phyloP scores from a whole-genome alignment of 108 stramenopile genomes.

The Cyclotella distinguenda region DNA sequence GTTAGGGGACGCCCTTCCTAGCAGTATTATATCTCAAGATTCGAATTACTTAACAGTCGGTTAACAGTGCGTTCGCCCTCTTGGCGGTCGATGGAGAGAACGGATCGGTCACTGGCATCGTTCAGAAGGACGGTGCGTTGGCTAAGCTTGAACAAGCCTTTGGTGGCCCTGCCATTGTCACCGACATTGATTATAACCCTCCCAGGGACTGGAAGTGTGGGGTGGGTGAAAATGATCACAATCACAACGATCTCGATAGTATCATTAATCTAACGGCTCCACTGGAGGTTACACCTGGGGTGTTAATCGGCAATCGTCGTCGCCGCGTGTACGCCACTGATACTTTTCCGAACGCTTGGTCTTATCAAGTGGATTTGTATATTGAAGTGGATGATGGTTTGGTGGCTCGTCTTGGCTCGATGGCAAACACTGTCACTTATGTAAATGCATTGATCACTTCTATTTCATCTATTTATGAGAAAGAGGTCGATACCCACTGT shows the following conservation, averaged over 20 bases:
- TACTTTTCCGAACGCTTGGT: background rate
- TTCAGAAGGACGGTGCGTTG: background rate
- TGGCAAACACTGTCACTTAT: slow-evolving; percentile 7
- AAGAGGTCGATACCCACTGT: slow-evolving; percentile 24
- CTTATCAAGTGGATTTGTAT: slow-evolving; percentile 15
- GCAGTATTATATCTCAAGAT: too few species aligned
- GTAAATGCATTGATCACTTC: slow-evolving; percentile 8
- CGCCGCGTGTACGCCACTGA: slow-evolving; percentile 1
- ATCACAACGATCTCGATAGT: background rate
- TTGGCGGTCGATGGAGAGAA: background rate
- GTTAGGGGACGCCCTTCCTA: too few species aligned
- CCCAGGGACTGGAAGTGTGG: slow-evolving; percentile 1
- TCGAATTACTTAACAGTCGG: too few species aligned
- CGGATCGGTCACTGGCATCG: background rate
- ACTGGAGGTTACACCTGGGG: too few species aligned
- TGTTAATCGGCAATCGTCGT: background rate
- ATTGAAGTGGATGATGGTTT: slow-evolving; percentile 4
- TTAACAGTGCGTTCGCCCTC: background rate
- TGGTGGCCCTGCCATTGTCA: slow-evolving; percentile 3
- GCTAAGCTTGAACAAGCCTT: background rate
- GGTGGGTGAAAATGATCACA: background rate
- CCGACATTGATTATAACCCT: background rate
- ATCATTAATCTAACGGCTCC: background rate
- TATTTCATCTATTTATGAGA: slow-evolving; percentile 4
- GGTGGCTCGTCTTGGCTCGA: background rate